These are phyloP conservation scores for Lasiodiplodia theobromae DNA, from an alignment of 2,329 filamentous ascomycete species.

Conservation along the genomic window DNA sequence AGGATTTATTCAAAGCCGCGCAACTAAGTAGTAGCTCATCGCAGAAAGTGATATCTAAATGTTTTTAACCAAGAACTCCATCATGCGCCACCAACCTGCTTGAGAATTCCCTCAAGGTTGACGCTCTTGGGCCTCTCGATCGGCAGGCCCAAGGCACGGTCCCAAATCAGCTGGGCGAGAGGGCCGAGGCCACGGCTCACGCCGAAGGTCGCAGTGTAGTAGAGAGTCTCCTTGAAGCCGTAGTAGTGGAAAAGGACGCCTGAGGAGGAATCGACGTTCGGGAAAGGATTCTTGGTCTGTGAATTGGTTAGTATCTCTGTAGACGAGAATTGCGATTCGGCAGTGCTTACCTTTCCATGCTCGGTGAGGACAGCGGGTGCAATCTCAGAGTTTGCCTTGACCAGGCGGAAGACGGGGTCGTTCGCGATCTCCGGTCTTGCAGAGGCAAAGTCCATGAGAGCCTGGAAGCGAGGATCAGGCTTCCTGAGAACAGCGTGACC, in stretches of 20 bases:
- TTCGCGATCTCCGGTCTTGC: constrained; percentile 82
- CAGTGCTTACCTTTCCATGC: constrained; percentile 78
- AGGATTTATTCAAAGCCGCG: neutral
- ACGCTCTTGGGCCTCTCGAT: constrained; percentile 99
- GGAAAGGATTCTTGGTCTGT: constrained; percentile 92
- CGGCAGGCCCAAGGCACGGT: constrained; percentile 88
- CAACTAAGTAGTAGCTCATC: neutral
- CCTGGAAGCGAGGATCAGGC: constrained; percentile 95
- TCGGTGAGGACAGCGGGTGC: constrained; percentile 89
- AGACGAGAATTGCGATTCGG: neutral
- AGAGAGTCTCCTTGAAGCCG: constrained; percentile 94
- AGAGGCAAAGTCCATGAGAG: constrained; percentile 93
- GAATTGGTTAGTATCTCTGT: constrained; percentile 13
- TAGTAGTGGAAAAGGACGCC: constrained; percentile 98
- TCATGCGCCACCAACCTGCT: constrained; percentile 51
- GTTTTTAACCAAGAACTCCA: neutral
- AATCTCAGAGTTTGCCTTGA: constrained; percentile 90
- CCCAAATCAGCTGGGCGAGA: constrained; percentile 94
- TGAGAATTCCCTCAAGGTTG: constrained; percentile 84
- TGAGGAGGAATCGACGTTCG: constrained; percentile 92
- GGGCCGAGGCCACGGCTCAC: constrained; percentile 81
- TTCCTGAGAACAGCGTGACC: constrained; percentile 96
- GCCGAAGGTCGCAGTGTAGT: constrained; percentile 80
- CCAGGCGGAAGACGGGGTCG: constrained; percentile 91
- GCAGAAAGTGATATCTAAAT: neutral